Evolutionary conservation across 805 yeast species (phyloP).

Genomic region (Candida cerambycidarum): DNA sequence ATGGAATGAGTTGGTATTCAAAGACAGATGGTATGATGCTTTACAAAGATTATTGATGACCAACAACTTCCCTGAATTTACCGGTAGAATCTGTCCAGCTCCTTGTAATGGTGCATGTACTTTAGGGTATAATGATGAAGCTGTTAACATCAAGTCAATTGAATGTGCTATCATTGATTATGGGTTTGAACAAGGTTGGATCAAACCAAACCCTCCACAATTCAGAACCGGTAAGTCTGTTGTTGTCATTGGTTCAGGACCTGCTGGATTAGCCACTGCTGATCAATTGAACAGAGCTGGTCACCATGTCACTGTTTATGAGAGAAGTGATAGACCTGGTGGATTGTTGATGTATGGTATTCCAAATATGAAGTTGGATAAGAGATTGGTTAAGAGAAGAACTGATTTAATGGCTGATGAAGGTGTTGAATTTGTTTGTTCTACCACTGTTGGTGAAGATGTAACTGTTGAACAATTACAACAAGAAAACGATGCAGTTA

Average conservation of each 20-base stretch:
- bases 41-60: constrained; percentile 90
- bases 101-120: constrained; percentile 98
- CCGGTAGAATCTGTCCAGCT: constrained; percentile 98
- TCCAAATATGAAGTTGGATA: constrained; percentile 98
- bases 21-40: constrained; percentile 94
- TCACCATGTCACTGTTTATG: constrained; percentile 86
- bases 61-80: constrained; percentile 97
- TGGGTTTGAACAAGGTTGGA: constrained; percentile 97
- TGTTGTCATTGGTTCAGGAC: constrained; percentile 95
- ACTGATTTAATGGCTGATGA: constrained; percentile 86
- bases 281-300: constrained; percentile 97
- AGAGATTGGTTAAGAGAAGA: constrained; percentile 89
- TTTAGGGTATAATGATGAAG: constrained; percentile 87
- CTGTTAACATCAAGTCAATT: constrained; percentile 94
- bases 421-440: constrained; percentile 78
- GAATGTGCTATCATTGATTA: constrained; percentile 96
- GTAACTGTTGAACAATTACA: constrained; percentile 69
- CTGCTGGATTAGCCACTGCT: constrained; percentile 95
- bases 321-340: constrained; percentile 93
- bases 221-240: constrained; percentile 80
- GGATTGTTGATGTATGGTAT: constrained; percentile 98
- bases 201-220: constrained; percentile 76
- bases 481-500: constrained; percentile 72
- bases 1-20: constrained; percentile 95
- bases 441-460: constrained; percentile 83